These are phyloP conservation scores for Colletotrichum agaves DNA, from an alignment of 2,329 filamentous ascomycete species.

Conservation along the genomic window DNA sequence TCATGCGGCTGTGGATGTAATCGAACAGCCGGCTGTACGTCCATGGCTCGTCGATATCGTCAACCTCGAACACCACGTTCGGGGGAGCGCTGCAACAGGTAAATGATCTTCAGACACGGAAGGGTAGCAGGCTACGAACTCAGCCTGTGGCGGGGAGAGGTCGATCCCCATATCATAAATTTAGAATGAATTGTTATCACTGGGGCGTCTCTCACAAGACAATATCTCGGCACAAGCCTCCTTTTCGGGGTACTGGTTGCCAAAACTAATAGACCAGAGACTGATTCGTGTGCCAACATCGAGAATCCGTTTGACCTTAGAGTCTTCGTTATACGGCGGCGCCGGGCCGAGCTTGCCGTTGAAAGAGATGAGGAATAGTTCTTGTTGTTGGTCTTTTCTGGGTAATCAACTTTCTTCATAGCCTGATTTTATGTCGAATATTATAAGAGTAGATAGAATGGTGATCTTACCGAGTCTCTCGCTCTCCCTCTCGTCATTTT, in stretches of 20 bases:
- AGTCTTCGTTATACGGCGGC: slow-evolving; percentile 24
- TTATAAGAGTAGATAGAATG: too few species aligned
- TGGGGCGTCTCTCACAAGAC: too few species aligned
- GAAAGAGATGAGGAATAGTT: slow-evolving; percentile 42
- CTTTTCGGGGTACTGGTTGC: slow-evolving; percentile 37
- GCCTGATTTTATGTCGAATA: too few species aligned
- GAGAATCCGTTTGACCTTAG: slow-evolving; percentile 43
- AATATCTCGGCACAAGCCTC: slow-evolving; percentile 36
- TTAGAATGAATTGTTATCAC: too few species aligned
- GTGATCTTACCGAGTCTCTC: slow-evolving; percentile 14
- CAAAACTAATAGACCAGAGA: slow-evolving; percentile 57
- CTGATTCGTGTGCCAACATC: slow-evolving; percentile 62
- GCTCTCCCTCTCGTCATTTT: slow-evolving; percentile 14
- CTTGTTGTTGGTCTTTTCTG: slow-evolving; percentile 43
- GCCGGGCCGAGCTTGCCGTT: slow-evolving; percentile 41
- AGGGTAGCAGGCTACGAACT: slow-evolving; percentile 39
- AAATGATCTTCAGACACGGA: neutral
- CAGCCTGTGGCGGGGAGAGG: slow-evolving; percentile 53
- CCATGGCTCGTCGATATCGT: slow-evolving; percentile 55
- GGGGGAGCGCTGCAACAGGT: slow-evolving; percentile 52
- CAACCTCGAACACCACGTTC: slow-evolving; percentile 60
- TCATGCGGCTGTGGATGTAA: slow-evolving; percentile 52
- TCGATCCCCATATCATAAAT: slow-evolving; percentile 51
- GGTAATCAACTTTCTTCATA: neutral
- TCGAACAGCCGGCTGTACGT: slow-evolving; percentile 51